Percentiles rank a stretch among this genome's conserved stretches.
Evolutionary conservation across 2,329 filamentous ascomycete species (phyloP).

Genomic region (Immersiporthe knoxdaviesiana): DNA sequence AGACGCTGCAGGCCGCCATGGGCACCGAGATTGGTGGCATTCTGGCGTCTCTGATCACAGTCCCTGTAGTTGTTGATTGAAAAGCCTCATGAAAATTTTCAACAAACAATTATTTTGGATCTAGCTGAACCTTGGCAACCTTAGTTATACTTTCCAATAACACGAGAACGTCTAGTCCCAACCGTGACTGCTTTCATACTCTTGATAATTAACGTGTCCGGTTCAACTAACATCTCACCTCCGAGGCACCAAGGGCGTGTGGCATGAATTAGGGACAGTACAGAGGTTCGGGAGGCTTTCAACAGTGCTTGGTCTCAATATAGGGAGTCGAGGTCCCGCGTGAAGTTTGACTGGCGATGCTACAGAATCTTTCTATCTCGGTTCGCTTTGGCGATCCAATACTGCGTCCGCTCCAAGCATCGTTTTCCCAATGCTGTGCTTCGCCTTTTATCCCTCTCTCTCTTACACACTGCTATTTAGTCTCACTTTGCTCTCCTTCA

Average conservation of each 20-base stretch:
- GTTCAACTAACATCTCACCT: not conserved
- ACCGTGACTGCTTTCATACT: not conserved
- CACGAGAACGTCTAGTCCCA: not conserved
- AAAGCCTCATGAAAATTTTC: not conserved
- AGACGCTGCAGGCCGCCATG: constrained; percentile 10
- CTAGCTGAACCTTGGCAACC: not conserved
- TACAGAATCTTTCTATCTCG: not conserved
- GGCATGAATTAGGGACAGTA: not conserved
- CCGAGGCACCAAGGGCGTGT: not conserved
- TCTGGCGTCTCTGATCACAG: constrained; percentile 3
- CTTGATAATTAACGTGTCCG: not conserved
- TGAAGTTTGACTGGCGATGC: not conserved
- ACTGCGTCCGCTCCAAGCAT: not conserved
- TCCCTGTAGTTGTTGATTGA: not conserved
- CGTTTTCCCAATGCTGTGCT: not conserved
- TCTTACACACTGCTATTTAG: not conserved
- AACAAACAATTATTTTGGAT: not conserved
- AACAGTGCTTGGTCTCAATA: not conserved
- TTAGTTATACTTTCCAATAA: not conserved
- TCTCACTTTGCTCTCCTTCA: not conserved
- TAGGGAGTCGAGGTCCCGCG: not conserved
- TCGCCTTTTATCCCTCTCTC: not conserved
- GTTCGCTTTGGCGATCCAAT: not conserved
- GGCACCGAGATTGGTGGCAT: constrained; percentile 6
- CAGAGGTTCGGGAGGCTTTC: not conserved